Evolutionary conservation across 1,284 basidiomycete species (phyloP).

Genomic region (Pseudomicrostroma phylloplanum): DNA sequence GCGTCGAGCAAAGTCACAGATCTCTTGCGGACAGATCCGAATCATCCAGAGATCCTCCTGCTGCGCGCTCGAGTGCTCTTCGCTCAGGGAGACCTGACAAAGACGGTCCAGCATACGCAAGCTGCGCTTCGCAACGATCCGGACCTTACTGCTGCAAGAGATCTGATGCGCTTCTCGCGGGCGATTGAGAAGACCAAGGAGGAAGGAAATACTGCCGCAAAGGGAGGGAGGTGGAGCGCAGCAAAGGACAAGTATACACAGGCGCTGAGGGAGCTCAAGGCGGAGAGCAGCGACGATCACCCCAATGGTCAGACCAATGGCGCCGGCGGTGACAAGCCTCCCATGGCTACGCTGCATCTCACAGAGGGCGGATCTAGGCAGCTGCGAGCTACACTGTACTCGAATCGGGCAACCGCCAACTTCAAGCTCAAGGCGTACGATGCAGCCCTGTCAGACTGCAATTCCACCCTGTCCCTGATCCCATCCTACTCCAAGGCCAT

Average conservation of each 20-base stretch:
- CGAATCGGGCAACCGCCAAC: conserved; percentile 75
- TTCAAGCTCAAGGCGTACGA: conserved; percentile 63
- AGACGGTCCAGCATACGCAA: conserved; percentile 66
- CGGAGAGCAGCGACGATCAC: conserved; percentile 23
- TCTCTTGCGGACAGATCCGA: conserved; percentile 64
- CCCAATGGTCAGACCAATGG: conserved; percentile 27
- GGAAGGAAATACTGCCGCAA: conserved; percentile 66
- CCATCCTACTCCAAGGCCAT: conserved; percentile 73
- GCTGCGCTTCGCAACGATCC: conserved; percentile 74
- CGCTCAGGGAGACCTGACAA: conserved; percentile 63
- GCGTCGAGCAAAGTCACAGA: conserved; percentile 57
- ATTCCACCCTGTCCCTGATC: conserved; percentile 62
- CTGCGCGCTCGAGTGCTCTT: conserved; percentile 74
- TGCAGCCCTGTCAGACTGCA: conserved; percentile 67
- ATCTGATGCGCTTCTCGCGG: conserved; percentile 67
- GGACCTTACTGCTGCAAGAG: conserved; percentile 65
- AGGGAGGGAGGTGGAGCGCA: conserved; percentile 58
- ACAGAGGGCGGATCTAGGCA: background rate
- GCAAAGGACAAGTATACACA: conserved; percentile 49
- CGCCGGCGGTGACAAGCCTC: conserved; percentile 28
- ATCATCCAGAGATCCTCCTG: conserved; percentile 72
- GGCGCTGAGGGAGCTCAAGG: conserved; percentile 16
- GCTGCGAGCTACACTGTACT: conserved; percentile 62
- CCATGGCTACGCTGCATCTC: background rate
- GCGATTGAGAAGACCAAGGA: conserved; percentile 76